Base-by-base conservation (phyloP, 2,329 filamentous ascomycete genomes). In the Celoporthe dispersa region DNA sequence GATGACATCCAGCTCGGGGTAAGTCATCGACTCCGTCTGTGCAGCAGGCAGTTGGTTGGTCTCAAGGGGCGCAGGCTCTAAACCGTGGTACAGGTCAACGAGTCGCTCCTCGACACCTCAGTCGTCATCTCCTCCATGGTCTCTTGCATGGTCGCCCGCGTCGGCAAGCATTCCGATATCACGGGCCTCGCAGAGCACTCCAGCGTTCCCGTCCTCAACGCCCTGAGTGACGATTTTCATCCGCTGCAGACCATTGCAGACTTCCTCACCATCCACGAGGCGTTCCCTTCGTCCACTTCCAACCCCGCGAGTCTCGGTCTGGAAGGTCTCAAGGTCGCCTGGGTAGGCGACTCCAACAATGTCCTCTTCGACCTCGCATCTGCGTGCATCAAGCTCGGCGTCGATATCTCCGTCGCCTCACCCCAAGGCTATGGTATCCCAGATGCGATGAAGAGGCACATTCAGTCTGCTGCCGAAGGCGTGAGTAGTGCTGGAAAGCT, bases 321-420 rank as follows among this genome's bases (percentile, higher is more conserved):
- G 5, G 88, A 93, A 74, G 93, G 94, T 0, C 81, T 97, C 76
- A 98, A 97, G 82, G 88, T 98, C 72, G 95, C 96, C 22, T 99
- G 96, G 96, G 86, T 99, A 61, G 95, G 95, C 67, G 95, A 99
- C 79, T 94, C 94, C 14, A 99, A 98, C 84, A 99, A 99, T 76
- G 95, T 99, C 37, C 88, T 98, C 33, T 98, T 94, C 78, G 95
- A 99, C 78, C 86, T 98, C 67, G 94, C 94, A 64, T 95, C 96
- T 74, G 94, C 88, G 55, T 94, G 92, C 69, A 84, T 92, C 75
- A 98, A 98, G 83, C 87, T 95, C 75, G 96, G 96, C 61, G 89
- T 97, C 35, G 87, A 97, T 75, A 87, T 99, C 72, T 84, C 93
- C 1, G 94, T 98, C 51, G 96, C 96, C 16, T 94, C 95, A 0